These are phyloP conservation scores for Neurospora sp. DNA, from an alignment of 495 filamentous ascomycete genomes.

Conservation along the genomic window DNA sequence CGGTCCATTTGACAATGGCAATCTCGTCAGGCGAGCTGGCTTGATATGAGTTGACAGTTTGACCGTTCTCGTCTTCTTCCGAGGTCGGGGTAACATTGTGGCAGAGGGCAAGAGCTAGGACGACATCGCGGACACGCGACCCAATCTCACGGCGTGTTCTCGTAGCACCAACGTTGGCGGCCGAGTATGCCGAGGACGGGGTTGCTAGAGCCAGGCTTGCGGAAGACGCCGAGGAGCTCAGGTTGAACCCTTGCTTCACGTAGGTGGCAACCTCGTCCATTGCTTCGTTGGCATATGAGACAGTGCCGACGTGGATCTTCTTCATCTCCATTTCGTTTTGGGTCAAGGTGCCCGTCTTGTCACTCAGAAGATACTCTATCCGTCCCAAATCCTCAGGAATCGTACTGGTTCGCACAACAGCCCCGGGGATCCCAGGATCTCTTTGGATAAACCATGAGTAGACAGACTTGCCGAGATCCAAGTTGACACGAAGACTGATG, in stretches of 20 bases:
- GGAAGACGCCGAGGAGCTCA: slow-evolving; percentile 24
- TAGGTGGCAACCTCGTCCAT: slow-evolving; percentile 94
- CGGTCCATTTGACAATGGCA: slow-evolving; percentile 93
- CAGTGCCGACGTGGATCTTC: slow-evolving; percentile 96
- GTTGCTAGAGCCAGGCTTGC: slow-evolving; percentile 48
- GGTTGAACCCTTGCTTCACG: slow-evolving; percentile 68
- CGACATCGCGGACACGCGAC: slow-evolving; percentile 78
- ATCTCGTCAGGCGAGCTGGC: slow-evolving; percentile 97
- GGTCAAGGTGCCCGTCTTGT: slow-evolving; percentile 95
- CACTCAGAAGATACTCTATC: slow-evolving; percentile 92
- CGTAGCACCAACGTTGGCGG: slow-evolving; percentile 51
- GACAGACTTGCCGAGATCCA: slow-evolving; percentile 93
- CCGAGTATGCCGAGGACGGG: slow-evolving; percentile 59
- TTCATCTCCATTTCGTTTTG: slow-evolving; percentile 99
- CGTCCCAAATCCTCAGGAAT: slow-evolving; percentile 94
- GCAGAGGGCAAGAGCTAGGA: slow-evolving; percentile 84
- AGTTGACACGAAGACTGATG: slow-evolving; percentile 89
- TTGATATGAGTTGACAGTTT: slow-evolving; percentile 77
- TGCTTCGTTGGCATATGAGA: slow-evolving; percentile 94
- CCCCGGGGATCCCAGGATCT: slow-evolving; percentile 79
- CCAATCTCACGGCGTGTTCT: slow-evolving; percentile 88
- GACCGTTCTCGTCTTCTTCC: slow-evolving; percentile 67
- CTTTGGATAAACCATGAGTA: slow-evolving; percentile 94
- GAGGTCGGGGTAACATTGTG: slow-evolving; percentile 93
- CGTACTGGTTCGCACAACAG: slow-evolving; percentile 90